Base-by-base conservation (phyloP, 202 grass and related monocot species). In the Brachypodium distachyon region DNA sequence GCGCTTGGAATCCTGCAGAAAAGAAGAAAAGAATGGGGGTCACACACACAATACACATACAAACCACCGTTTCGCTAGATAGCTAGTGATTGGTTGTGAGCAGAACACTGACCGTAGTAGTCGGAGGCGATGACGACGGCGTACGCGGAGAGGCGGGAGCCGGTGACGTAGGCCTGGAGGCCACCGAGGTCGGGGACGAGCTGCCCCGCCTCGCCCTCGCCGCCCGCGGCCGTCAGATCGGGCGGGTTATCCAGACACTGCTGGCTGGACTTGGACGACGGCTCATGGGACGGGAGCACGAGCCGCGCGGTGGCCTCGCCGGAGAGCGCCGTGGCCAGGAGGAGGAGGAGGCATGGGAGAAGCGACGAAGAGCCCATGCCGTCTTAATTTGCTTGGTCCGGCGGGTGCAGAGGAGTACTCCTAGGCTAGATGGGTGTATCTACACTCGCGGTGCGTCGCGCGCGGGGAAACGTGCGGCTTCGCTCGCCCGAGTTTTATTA, bases 91-190 rank as follows among this genome's bases (percentile, higher is more conserved):
- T 55, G 70, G 26, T 3, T 38, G 3, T 3, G 12, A 12, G 28
- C 6, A 31, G 0, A 16, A 1, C 29, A 70, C 73, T 42, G 3
- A 86, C 88, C 83, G 69, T 60, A 86, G 57, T 61, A 32, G 62
- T 90, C 84, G 31, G 88, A 87, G 56, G 54, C 14, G 39, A 86
- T 64, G 46, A 90, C 2, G 56, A 87, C 4, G 75, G 84, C 88
- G 26, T 5, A 33, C 1, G 23, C 0, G 50, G 74, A 21, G 55
- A 49, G 26, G 6, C 28, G 36, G n/a, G 70, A 32, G 17, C 80
- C 80, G 16, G 63, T 62, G 33, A 67, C 27, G 34, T 90, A 86
- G 41, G 76, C 56, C 42, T 67, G 41, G 63, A 90, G 48, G 41
- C 80, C 76, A n/a, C 64, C 80, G 47, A 81, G 25, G 74, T 72